Base-by-base conservation (phyloP, 208 protist genomes). In the Crithidia bombi region DNA sequence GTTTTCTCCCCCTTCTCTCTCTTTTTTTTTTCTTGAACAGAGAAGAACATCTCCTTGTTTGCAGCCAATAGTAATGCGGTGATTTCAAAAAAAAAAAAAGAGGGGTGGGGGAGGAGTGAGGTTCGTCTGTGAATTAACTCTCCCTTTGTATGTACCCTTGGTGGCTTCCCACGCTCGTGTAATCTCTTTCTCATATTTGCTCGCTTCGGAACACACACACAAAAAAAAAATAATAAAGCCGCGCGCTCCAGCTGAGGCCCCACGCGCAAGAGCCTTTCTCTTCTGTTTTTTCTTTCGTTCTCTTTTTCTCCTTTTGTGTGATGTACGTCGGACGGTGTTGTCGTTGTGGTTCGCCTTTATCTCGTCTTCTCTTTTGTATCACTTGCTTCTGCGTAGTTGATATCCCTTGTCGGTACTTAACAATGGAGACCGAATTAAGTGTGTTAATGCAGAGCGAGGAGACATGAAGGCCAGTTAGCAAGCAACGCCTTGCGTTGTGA, bases 341-440 rank as follows among this genome's bases (percentile, higher is more conserved):
- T 43, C 43, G 10, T 35, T 52, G 6, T 57, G 30, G 56, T 59
- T 52, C 63, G 41, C 7, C n/a, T 65, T 38, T 62, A 62, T 23
- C 50, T 28, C 17, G 52, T 65, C 10, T 54, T 46, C 44, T 54
- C 39, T 58, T 63, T 41, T 19, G 38, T 43, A 30, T 72, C 46
- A 39, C 32, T 79, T 36, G 43, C 38, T 65, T 68, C 41, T 51
- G 46, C 36, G 38, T 63, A 9, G 36, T 15, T 57, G 41, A 70
- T 43, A 5, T 11, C 23, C 19, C 36, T n/a, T 28, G 35, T 51
- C 56, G 43, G 47, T 70, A 49, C 57, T 51, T 21, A 35, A 64
- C 3, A 52, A 17, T 38, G 25, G 17, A 11, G 35, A 62, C 35
- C 28, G 4, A 64, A 51, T 32, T 23, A 54, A 49, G 43, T 41